These are phyloP conservation scores for Barnettozyma wickerhamii DNA, from an alignment of 805 yeast species.

Conservation along the genomic window DNA sequence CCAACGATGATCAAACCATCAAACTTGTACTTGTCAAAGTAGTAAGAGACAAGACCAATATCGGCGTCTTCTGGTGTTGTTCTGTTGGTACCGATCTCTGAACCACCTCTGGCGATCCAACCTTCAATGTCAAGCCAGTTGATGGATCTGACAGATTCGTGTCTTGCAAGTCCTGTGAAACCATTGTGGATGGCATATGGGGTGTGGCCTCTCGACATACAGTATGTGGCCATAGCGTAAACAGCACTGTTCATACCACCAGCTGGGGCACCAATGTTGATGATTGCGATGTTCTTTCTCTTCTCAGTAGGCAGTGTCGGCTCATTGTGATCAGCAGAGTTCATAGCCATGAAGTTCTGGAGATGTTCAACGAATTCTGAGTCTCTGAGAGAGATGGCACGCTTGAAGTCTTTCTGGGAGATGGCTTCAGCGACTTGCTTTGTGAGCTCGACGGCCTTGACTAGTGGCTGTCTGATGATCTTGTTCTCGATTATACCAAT, in stretches of 20 bases:
- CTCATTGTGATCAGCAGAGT: constrained; percentile 62
- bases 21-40: constrained; percentile 61
- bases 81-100: constrained; percentile 80
- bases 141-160: constrained; percentile 55
- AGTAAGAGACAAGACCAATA: constrained; percentile 66
- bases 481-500: constrained; percentile 70
- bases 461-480: constrained; percentile 60
- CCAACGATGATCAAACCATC: constrained; percentile 75
- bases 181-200: constrained; percentile 73
- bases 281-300: constrained; percentile 60
- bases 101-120: constrained; percentile 75
- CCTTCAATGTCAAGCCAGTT: constrained; percentile 68
- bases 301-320: constrained; percentile 51
- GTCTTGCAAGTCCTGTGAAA: constrained; percentile 62
- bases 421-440: constrained; percentile 71
- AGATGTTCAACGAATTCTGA: constrained; percentile 64
- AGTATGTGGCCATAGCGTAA: constrained; percentile 67
- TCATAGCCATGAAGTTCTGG: constrained; percentile 58
- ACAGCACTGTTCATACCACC: constrained; percentile 79
- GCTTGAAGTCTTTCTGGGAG: constrained; percentile 57
- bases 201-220: constrained; percentile 71
- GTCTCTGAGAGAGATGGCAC: constrained; percentile 69
- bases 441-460: constrained; percentile 70
- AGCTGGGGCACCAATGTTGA: constrained; percentile 79
- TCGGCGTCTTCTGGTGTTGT: constrained; percentile 61